phyloP scores from a whole-genome alignment of 2,329 filamentous ascomycete genomes.

The Knufia petricola region DNA sequence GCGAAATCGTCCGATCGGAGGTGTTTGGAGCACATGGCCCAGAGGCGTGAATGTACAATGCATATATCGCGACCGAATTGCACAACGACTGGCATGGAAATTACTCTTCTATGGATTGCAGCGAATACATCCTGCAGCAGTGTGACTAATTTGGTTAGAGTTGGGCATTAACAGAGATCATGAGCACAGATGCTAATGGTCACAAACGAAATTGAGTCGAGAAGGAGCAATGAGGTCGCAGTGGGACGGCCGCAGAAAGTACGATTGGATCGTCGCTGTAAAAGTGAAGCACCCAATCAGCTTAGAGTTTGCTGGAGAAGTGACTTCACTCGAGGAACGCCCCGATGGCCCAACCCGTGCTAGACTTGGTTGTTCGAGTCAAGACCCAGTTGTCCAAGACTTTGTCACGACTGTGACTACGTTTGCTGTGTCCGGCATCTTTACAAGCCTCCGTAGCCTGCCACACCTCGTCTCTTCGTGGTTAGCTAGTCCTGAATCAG shows the following conservation, averaged over 20 bases:
- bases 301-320: neutral
- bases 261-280: neutral
- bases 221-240: conserved; percentile 4
- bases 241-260: conserved; percentile 1
- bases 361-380: no score
- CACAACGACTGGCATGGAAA: neutral
- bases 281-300: conserved; percentile 9
- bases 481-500: neutral
- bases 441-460: neutral
- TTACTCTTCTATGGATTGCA: neutral
- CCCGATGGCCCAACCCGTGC: neutral
- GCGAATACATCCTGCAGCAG: neutral
- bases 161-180: conserved; percentile 10
- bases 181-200: conserved; percentile 3
- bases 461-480: neutral
- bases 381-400: neutral
- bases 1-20: neutral
- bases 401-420: conserved; percentile 1
- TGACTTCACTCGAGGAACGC: neutral
- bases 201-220: neutral
- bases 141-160: neutral
- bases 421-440: neutral
- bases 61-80: neutral
- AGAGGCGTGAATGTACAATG: conserved; percentile 1
- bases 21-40: neutral